phyloP scores from a whole-genome alignment of 495 filamentous ascomycete species.

The Talaromyces trachyspermus region DNA sequence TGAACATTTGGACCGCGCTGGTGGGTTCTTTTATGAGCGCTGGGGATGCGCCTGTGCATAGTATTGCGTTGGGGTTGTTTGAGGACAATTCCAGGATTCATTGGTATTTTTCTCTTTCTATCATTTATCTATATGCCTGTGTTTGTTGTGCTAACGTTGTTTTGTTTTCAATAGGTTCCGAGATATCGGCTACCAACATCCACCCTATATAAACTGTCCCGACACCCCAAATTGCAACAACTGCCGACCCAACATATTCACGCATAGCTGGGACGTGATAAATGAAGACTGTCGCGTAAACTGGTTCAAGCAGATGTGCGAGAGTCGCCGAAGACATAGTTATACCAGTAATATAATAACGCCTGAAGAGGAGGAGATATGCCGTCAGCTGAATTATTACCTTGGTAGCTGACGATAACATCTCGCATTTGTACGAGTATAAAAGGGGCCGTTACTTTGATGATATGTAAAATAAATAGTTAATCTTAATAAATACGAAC shows the following conservation, averaged over 20 bases:
- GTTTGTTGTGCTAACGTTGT: slow-evolving; percentile 7
- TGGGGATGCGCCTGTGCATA: slow-evolving; percentile 92
- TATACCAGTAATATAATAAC: not conserved
- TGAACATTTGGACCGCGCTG: slow-evolving; percentile 82
- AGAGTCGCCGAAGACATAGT: not conserved
- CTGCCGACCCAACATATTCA: slow-evolving; percentile 77
- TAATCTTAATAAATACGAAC: too few species aligned
- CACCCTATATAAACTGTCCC: slow-evolving; percentile 97
- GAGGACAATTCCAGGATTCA: slow-evolving; percentile 86
- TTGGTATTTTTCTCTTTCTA: slow-evolving; percentile 55
- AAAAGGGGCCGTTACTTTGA: too few species aligned
- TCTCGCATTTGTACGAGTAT: not conserved
- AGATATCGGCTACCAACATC: slow-evolving; percentile 97
- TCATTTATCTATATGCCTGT: slow-evolving; percentile 9
- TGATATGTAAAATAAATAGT: too few species aligned
- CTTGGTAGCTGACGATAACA: not conserved
- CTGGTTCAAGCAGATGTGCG: slow-evolving; percentile 89
- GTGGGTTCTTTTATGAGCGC: slow-evolving; percentile 89
- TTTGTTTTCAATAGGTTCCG: slow-evolving; percentile 66
- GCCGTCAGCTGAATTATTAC: not conserved
- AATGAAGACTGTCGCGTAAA: slow-evolving; percentile 92
- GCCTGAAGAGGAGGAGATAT: slow-evolving; percentile 5
- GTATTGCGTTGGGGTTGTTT: slow-evolving; percentile 88
- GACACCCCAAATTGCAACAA: slow-evolving; percentile 90
- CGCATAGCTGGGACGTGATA: slow-evolving; percentile 72